Percentiles rank a stretch among this genome's conserved stretches.
These are phyloP conservation scores for Coelastrella sp. DNA, from an alignment of 139 green algal genomes.

Conservation along the genomic window DNA sequence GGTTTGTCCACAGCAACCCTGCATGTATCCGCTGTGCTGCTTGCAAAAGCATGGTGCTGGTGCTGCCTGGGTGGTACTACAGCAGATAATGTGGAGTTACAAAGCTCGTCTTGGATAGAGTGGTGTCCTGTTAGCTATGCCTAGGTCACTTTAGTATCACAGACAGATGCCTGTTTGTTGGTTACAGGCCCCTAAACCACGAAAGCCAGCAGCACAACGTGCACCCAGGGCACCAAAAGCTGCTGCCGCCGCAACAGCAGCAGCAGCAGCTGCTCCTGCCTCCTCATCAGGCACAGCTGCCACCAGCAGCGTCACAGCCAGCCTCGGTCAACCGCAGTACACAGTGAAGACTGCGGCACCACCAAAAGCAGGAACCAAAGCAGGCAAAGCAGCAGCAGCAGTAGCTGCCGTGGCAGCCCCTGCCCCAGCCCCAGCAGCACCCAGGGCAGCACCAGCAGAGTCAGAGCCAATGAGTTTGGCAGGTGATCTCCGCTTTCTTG, in stretches of 20 bases:
- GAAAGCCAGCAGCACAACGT: conserved; percentile 49
- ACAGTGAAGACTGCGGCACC: conserved; percentile 33
- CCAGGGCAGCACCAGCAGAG: not conserved
- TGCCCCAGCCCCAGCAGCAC: not conserved
- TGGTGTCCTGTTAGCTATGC: too few species aligned
- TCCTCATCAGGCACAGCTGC: conserved; percentile 31
- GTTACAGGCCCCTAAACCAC: conserved; percentile 40
- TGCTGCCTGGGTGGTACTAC: too few species aligned
- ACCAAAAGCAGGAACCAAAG: conserved; percentile 44
- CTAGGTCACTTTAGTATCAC: too few species aligned
- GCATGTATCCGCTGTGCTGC: too few species aligned
- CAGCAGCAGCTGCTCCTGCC: conserved; percentile 34
- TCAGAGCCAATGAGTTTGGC: conserved; percentile 46
- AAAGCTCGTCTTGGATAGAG: too few species aligned
- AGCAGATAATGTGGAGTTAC: too few species aligned
- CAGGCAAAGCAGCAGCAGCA: conserved; percentile 28
- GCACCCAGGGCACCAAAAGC: conserved; percentile 23
- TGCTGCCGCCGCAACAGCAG: conserved; percentile 15
- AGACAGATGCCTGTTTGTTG: not conserved
- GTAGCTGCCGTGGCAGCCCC: not conserved
- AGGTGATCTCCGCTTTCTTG: not conserved
- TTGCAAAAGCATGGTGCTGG: too few species aligned
- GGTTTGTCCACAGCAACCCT: too few species aligned
- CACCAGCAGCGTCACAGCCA: conserved; percentile 16
- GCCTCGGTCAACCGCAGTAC: conserved; percentile 22